These are phyloP conservation scores for Ganoderma lucidum DNA, from an alignment of 1,284 basidiomycete genomes.

Conservation along the genomic window DNA sequence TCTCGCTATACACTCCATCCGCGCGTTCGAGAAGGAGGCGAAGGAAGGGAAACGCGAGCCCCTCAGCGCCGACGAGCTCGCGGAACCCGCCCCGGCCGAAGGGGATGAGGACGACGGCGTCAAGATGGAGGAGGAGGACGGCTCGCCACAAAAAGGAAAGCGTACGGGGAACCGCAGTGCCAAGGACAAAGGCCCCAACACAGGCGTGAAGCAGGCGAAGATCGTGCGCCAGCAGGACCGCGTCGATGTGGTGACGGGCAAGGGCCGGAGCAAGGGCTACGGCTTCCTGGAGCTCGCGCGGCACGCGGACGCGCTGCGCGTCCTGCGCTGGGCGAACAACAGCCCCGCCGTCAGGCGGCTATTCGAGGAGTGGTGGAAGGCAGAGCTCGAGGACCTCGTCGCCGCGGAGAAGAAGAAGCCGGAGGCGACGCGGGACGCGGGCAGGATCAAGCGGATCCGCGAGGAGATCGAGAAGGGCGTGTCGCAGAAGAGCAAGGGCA, in stretches of 20 bases:
- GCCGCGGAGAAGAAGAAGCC: conserved; percentile 64
- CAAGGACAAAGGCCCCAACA: conserved; percentile 55
- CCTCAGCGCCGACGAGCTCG: conserved; percentile 80
- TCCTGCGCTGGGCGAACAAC: conserved; percentile 95
- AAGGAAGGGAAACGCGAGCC: conserved; percentile 66
- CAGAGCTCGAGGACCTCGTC: conserved; percentile 78
- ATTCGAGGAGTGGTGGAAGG: conserved; percentile 85
- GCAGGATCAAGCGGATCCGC: conserved; percentile 63
- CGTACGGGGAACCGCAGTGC: conserved; percentile 26
- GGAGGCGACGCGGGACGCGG: conserved; percentile 52
- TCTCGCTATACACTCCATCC: conserved; percentile 84
- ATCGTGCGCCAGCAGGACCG: conserved; percentile 89
- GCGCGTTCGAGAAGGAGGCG: conserved; percentile 85
- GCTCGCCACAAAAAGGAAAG: conserved; percentile 40
- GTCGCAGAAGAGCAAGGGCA: conserved; percentile 58
- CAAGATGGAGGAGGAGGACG: conserved; percentile 44
- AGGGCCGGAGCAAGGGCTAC: conserved; percentile 91
- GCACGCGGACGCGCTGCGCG: conserved; percentile 91
- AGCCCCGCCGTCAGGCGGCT: conserved; percentile 73
- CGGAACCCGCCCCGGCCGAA: conserved; percentile 43
- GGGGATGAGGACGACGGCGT: conserved; percentile 36
- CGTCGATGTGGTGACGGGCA: conserved; percentile 86
- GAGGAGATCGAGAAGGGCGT: conserved; percentile 64
- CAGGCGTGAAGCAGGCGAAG: conserved; percentile 87
- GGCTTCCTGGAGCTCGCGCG: conserved; percentile 93